phyloP scores from a whole-genome alignment of 164 flowering plant genomes.

The Saururus chinensis region DNA sequence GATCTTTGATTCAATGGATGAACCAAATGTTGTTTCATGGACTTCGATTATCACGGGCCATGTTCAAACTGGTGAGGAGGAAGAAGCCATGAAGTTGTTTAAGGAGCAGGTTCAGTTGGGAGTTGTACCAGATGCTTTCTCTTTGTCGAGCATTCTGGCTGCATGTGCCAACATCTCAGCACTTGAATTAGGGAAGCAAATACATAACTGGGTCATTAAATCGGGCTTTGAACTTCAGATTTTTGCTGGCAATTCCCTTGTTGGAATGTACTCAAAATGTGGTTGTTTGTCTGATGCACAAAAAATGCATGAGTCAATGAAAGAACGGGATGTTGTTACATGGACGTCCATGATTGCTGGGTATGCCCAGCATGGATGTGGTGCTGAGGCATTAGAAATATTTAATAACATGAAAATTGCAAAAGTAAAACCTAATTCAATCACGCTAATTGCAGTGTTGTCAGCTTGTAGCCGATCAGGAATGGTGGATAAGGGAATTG shows the following conservation, averaged over 20 bases:
- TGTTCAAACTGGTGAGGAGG: conserved; percentile 10
- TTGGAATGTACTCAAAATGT: conserved; percentile 15
- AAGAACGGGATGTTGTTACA: conserved; percentile 9
- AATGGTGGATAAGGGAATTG: conserved; percentile 11
- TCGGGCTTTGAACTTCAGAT: conserved; percentile 1
- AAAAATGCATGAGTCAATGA: conserved; percentile 5
- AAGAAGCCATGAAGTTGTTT: conserved; percentile 10
- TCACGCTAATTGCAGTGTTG: conserved; percentile 12
- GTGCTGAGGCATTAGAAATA: conserved; percentile 8
- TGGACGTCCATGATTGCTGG: conserved; percentile 19
- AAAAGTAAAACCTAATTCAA: conserved; percentile 7
- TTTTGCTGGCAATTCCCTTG: conserved; percentile 12
- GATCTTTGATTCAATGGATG: conserved; percentile 9
- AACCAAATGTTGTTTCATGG: conserved; percentile 16
- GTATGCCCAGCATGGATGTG: conserved; percentile 14
- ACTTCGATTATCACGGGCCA: conserved; percentile 13
- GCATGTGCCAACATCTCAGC: conserved; percentile 15
- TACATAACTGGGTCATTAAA: conserved; percentile 10
- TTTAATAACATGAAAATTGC: conserved; percentile 10
- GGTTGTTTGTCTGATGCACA: conserved; percentile 12
- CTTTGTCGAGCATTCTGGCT: conserved; percentile 11
- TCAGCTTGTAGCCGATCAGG: conserved; percentile 17
- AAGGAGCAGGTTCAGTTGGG: not conserved
- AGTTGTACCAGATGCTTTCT: conserved; percentile 5
- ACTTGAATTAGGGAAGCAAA: conserved; percentile 13